Conservation (phyloP, 345 rosid species). For the Conringia planisiliqua region DNA sequence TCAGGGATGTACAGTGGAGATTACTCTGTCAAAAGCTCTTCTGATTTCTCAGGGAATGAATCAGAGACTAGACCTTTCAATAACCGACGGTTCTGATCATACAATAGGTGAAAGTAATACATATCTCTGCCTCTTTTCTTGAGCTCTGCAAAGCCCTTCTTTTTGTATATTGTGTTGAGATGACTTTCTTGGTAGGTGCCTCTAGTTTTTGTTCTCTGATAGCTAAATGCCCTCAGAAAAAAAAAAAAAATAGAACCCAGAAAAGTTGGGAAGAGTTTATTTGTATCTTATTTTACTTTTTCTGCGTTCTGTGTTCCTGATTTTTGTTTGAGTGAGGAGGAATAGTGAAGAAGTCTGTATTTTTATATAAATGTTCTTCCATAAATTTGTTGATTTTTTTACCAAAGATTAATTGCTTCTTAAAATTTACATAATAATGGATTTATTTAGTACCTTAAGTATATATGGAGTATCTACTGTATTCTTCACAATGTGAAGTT, state of each 20-base stretch:
- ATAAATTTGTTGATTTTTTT: slow-evolving; percentile 19
- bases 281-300: slow-evolving; percentile 3
- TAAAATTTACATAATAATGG: neutral
- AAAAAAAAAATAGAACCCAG: slow-evolving; percentile 7
- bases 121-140: slow-evolving; percentile 14
- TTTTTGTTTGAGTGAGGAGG: slow-evolving; percentile 17
- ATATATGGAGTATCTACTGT: neutral
- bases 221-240: neutral
- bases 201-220: slow-evolving; percentile 24
- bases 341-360: slow-evolving; percentile 25
- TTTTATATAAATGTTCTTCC: slow-evolving; percentile 8
- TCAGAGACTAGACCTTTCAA: slow-evolving; percentile 34
- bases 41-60: slow-evolving; percentile 40
- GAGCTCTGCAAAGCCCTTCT: slow-evolving; percentile 22
- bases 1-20: slow-evolving; percentile 50
- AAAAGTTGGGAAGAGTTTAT: neutral
- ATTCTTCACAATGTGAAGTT: neutral
- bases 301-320: neutral
- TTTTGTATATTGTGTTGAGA: slow-evolving; percentile 4
- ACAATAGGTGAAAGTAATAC: slow-evolving; percentile 24
- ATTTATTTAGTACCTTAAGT: slow-evolving; percentile 8
- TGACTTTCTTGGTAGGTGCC: slow-evolving; percentile 27
- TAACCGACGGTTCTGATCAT: slow-evolving; percentile 19
- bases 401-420: neutral
- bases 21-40: slow-evolving; percentile 35